Percentiles rank a stretch among this genome's conserved stretches.
Conservation (phyloP, 108 stramenopile species). For the Skeletonema grethae region DNA sequence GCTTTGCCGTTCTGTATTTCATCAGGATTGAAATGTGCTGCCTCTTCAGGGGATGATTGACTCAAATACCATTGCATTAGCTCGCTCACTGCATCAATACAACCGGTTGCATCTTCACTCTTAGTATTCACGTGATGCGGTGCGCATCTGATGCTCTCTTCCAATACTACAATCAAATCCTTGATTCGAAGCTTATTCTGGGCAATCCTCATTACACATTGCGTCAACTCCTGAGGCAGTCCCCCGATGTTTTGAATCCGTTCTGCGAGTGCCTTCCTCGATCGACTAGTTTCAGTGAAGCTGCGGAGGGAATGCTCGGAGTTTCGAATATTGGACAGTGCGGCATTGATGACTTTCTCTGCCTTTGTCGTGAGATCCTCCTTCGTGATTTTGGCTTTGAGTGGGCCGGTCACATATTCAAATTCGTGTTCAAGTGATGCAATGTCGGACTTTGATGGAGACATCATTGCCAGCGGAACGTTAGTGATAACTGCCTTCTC, state of each 20-base stretch:
- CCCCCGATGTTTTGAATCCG: conserved; percentile 37
- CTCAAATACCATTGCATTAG: conserved; percentile 43
- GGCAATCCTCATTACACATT: conserved; percentile 60
- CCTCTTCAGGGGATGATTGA: neutral
- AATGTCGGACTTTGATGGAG: neutral
- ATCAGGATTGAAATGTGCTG: neutral
- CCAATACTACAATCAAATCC: conserved; percentile 49
- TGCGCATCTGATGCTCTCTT: conserved; percentile 28
- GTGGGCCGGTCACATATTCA: conserved; percentile 26
- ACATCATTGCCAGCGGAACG: neutral
- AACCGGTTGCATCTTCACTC: conserved; percentile 4
- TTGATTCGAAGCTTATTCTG: conserved; percentile 57
- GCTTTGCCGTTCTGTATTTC: neutral
- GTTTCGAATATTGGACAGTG: conserved; percentile 36
- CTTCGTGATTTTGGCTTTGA: conserved; percentile 41
- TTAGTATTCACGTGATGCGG: neutral
- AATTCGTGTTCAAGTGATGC: conserved; percentile 25
- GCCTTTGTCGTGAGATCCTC: conserved; percentile 33
- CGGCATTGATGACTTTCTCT: conserved; percentile 33
- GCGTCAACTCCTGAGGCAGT: conserved; percentile 69
- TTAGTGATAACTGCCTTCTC: conserved; percentile 1
- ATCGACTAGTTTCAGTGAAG: conserved; percentile 47
- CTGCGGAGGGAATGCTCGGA: conserved; percentile 45
- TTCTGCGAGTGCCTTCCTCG: conserved; percentile 42
- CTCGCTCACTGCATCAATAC: conserved; percentile 22